These are phyloP conservation scores for Chaetomium fimeti DNA, from an alignment of 495 filamentous ascomycete genomes.

Conservation along the genomic window DNA sequence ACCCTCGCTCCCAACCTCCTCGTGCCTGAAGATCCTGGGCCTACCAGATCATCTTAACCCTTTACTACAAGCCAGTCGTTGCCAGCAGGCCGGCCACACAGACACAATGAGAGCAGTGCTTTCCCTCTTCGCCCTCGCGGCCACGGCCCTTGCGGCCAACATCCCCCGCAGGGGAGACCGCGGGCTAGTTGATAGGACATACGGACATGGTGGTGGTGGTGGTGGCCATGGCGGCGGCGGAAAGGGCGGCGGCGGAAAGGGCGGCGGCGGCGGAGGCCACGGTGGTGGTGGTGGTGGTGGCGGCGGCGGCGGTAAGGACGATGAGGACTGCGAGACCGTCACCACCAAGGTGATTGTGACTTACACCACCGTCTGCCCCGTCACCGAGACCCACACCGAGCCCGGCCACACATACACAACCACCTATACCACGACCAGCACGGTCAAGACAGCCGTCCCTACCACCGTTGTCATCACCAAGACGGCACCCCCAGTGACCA, in stretches of 20 bases:
- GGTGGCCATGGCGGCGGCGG: background rate
- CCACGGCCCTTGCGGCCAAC: constrained; percentile 39
- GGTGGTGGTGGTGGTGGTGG: background rate
- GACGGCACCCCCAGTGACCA: constrained; percentile 29
- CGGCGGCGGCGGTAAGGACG: background rate
- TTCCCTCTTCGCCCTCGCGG: constrained; percentile 43
- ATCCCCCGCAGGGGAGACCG: constrained; percentile 19
- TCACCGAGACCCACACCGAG: constrained; percentile 43
- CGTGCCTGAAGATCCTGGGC: constrained; percentile 19
- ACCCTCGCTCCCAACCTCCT: constrained; percentile 27
- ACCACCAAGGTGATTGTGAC: constrained; percentile 45
- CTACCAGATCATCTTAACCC: constrained; percentile 20
- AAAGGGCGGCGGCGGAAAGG: background rate
- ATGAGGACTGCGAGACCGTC: constrained; percentile 28
- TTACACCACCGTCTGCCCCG: constrained; percentile 45
- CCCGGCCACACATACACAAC: constrained; percentile 41
- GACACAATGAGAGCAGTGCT: constrained; percentile 45
- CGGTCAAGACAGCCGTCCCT: constrained; percentile 33
- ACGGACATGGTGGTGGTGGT: background rate
- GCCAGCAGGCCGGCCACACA: constrained; percentile 13
- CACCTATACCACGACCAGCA: constrained; percentile 50
- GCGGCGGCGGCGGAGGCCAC: background rate
- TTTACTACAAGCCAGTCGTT: constrained; percentile 31
- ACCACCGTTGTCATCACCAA: constrained; percentile 31
- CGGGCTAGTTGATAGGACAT: background rate